Evolutionary conservation across 768 basidiomycete species (phyloP), one percentile per base, ranked within the genome.

Genomic region (Trametes maxima): DNA sequence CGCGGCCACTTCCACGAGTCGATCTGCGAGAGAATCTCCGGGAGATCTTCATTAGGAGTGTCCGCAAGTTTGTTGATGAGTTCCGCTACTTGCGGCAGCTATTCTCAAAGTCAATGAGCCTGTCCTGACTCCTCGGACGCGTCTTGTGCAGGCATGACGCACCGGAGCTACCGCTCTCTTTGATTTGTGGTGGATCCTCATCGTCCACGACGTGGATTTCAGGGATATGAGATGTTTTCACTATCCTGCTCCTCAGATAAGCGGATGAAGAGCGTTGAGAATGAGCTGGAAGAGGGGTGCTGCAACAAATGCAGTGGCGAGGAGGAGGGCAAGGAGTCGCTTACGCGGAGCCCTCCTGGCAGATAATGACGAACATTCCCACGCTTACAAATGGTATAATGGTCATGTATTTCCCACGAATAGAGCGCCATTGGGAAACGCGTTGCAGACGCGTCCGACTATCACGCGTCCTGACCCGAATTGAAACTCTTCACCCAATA

Each of bases 1-100:
- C 97, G 85, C 37, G 95, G 93, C 89, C 93, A 98, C 73, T 84
- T 88, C 97, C 97, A 99, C 4, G 80, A 73, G 67, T 89, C 85
- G 69, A 95, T 87, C 62, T 82, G 75, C 35, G 81, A 75, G 59
- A 98, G 80, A 59, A 88, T 79, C 51, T 83, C 75, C 3, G 87
- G 78, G 28, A 98, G 79, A 65, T 94, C 86, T 42, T 92, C 85
- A 60, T 86, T 87, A 3, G 85, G 76, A 4, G 89, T 87, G 60
- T 80, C 79, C 46, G 83, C 70, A 33, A 97, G 80, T 65, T 80
- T 88, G 58, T 80, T 77, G 66, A 97, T 91, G 70, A 97, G 85
- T 69, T 89, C 86, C 65, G 85, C 85, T 59, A 98, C 86, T 74
- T 87, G 89, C 60, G 89, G 84, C 69, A 88, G 88, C 92, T 94